These are phyloP conservation scores for Mrakia blollopis DNA, from an alignment of 768 basidiomycete species.

Conservation along the genomic window DNA sequence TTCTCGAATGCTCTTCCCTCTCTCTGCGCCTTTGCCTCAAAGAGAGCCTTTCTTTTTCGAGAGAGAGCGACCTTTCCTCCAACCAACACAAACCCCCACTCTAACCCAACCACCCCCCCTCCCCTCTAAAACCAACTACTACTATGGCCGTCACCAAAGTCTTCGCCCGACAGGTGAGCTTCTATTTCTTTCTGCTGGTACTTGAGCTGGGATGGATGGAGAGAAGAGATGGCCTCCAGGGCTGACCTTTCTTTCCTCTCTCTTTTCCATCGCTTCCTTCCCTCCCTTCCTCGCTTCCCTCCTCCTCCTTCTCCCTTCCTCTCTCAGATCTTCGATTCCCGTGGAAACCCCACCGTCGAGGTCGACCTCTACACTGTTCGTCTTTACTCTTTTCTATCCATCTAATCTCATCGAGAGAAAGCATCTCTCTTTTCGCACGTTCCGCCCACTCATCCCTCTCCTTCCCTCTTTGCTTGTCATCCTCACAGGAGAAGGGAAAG, in stretches of 20 bases:
- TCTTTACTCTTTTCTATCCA: background rate
- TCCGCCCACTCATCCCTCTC: constrained; percentile 8
- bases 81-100: background rate
- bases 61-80: background rate
- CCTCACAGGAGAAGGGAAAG: constrained; percentile 26
- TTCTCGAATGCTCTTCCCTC: too few species aligned
- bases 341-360: constrained; percentile 69
- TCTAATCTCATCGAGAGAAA: background rate
- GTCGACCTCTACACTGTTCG: constrained; percentile 71
- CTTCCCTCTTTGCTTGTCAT: background rate
- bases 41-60: background rate
- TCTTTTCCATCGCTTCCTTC: constrained; percentile 13
- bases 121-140: background rate
- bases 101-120: background rate
- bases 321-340: constrained; percentile 95
- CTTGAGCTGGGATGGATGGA: background rate
- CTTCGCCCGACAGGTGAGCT: constrained; percentile 78
- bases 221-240: background rate
- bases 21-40: too few species aligned
- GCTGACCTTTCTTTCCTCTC: background rate
- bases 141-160: constrained; percentile 61
- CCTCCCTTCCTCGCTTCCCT: background rate
- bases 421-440: background rate
- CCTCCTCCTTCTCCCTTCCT: background rate
- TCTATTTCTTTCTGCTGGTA: constrained; percentile 33